Conservation (phyloP, 75 land plant genomes). For the Gnetum montanum region DNA sequence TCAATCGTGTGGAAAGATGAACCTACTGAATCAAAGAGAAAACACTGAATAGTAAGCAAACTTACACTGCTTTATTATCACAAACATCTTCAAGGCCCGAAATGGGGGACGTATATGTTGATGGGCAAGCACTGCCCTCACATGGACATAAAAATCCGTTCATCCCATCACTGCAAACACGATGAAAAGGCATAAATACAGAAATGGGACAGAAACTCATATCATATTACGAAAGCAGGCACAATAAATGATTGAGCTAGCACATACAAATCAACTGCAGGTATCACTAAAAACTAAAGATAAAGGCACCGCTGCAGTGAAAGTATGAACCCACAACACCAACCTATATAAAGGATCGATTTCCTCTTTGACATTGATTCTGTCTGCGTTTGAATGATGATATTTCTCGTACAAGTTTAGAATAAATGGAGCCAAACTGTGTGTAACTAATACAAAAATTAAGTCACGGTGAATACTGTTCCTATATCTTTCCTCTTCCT, state of each 20-base stretch:
- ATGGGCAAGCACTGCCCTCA: slow-evolving; percentile 39
- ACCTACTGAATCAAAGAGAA: neutral
- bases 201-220: too few species aligned
- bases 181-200: neutral
- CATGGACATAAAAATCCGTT: slow-evolving; percentile 69
- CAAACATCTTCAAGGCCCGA: slow-evolving; percentile 40
- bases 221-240: too few species aligned
- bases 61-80: slow-evolving; percentile 68
- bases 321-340: neutral
- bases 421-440: slow-evolving; percentile 44
- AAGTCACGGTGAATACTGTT: slow-evolving; percentile 58
- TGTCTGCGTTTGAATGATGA: slow-evolving; percentile 14
- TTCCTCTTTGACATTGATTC: slow-evolving; percentile 10
- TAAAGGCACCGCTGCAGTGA: neutral
- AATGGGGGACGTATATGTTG: slow-evolving; percentile 45
- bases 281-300: neutral
- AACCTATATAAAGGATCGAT: slow-evolving; percentile 53
- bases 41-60: too few species aligned
- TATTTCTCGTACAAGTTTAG: slow-evolving; percentile 13
- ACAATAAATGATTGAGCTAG: neutral
- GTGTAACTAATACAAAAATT: slow-evolving; percentile 31
- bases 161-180: slow-evolving; percentile 83
- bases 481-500: slow-evolving; percentile 57
- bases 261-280: neutral
- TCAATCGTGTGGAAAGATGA: too few species aligned